Base-by-base conservation (phyloP, 345 rosid species). In the Heritiera littoralis region DNA sequence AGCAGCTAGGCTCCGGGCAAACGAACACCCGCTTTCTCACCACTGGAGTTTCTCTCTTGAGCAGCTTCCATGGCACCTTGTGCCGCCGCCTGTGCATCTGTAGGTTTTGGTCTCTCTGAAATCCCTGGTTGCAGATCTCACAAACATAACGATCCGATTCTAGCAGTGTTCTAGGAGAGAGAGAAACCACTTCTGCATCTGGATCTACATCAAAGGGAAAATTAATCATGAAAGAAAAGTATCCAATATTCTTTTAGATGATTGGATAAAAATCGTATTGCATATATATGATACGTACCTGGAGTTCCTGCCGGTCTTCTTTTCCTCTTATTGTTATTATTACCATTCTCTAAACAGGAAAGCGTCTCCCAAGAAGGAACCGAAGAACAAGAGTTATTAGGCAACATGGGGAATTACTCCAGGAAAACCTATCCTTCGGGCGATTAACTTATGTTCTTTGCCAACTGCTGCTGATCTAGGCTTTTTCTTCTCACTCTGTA, bases 41-140 rank as follows among this genome's bases (percentile, higher is more conserved):
- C 38, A 80, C 92, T 32, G 93, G 93, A 7, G 85, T 89, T 82
- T 92, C 98, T 82, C 96, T 84, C 88, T 92, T 95, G 7, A 95
- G 92, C 40, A 95, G 90, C 86, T 95, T 93, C 99, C 99, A 95
- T 13, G 99, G 99, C 4, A 95, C 99, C 88, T 95, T 95, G 82
- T 95, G 99, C 66, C 99, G 76, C 81, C 99, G 80, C 80, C 96
- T 83, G 80, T 95, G 99, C 99, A 95, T 95, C 92, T 93, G 99
- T 18, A 95, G 88, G 88, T 95, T 95, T 80, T 95, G 99, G 84
- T 95, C 99, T 69, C 99, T 85, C 80, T 95, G 99, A 77, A 95
- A 95, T 11, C 99, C 99, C 79, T 95, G 99, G 90, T 91, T 95
- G 86, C 99, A 95, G 89, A 95, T 95, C 96, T 95, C 99, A 60